Base-by-base conservation (phyloP, 371 early-diverging fungal genomes). In the Cladochytrium tenue region DNA sequence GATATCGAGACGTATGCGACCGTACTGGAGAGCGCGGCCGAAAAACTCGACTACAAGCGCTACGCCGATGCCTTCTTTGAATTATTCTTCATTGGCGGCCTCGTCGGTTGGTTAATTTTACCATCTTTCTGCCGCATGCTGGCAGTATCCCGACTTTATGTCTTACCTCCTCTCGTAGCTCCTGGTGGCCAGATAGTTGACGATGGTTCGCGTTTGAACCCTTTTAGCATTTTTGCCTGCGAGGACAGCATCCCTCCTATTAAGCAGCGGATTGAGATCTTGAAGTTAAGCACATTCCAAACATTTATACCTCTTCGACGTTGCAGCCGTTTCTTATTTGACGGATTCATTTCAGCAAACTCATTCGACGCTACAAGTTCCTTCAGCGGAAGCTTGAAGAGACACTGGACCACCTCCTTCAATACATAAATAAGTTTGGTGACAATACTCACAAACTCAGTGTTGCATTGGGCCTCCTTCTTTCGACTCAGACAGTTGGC, bases 61-160 rank as follows among this genome's bases (percentile, higher is more conserved):
- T 95, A 95, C 91, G 92, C 89, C 66, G 96, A 95, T 71, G 82
- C 92, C 33, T 86, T 95, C 67, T 95, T 94, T 78, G 96, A 95
- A 84, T 79, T 94, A 59, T 81, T 95, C 72, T 88, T 95, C 69
- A 88, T 90, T 63, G 96, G 96, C 62, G 94, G 94, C 68, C 87
- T 95, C 62, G 79, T 91, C 68, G 91, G 93, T 91, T 83, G 70
- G 75, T 63, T 43, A 51, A 25, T 20, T 58, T 64, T 27, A 23
- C 13, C 34, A 58, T 25, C 4, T 72, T 30, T 63, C 20, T 53
- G 63, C 32, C 15, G 3, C 23, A n/a, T 13, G 30, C 15, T 17
- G 25, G 10, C 32, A 32, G 30, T 58, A 32, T 74, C 32, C 27
- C 43, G 36, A 3, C 20, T 0, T 28, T 15, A 52, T 67, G 28